Evolutionary conservation across 768 basidiomycete species (phyloP), one percentile per base, ranked within the genome.

Genomic region (Suillus bovinus): DNA sequence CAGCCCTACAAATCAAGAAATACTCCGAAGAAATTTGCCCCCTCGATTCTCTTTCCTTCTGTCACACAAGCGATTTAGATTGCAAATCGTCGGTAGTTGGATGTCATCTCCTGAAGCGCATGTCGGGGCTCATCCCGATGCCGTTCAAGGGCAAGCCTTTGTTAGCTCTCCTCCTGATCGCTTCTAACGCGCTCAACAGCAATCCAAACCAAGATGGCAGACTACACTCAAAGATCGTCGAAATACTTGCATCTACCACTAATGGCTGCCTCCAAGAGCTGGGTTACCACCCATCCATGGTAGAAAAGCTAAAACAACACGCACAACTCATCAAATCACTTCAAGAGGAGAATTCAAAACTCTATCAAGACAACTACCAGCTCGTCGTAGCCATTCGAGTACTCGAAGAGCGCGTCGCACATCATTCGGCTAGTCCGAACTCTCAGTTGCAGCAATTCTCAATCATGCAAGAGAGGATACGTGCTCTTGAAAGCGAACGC

Each of bases 221-320:
- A 24, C 20, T 79, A 80, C 39, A 29, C 27, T 64, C 68, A 7
- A 76, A 73, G 64, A 67, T 83, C 58, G 72, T 83, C 49, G 77
- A 81, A 61, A 78, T 84, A 39, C 71, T 85, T 20, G 66, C 83
- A 0, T 67, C 58, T 14, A 82, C 78, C 10, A 80, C 79, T 14
- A 82, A 80, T 70, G 78, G 78, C 14, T 84, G 79, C 65, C 73
- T 82, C 27, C 66, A 74, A 5, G 83, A 83, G 63, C 75, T 82
- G 29, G 82, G 82, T 14, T 82, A 82, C 68, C 75, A 74, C 64
- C 78, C 82, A 22, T 74, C 77, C 7, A 75, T 84, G 11, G 50
- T 49, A 20, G 72, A 76, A 20, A 64, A 39, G 8, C 52, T 67
- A 58, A 65, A 69, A 27, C n/a, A 36, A 16, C 44, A 64, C 62